Conservation (phyloP, 352 stramenopile species). For the Phytophthora fragariaefolia region DNA sequence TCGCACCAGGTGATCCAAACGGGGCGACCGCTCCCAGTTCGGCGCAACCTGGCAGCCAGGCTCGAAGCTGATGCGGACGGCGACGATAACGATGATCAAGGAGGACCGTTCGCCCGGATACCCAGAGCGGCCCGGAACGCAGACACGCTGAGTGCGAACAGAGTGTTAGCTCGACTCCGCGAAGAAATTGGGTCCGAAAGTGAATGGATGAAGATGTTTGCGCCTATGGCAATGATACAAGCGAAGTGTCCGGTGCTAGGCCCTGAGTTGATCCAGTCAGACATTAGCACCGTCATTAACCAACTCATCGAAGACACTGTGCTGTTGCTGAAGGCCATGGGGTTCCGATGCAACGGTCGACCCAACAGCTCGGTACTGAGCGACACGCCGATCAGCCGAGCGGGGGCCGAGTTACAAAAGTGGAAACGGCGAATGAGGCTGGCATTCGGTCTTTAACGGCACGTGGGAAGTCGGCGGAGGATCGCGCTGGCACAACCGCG, state of each 20-base stretch:
- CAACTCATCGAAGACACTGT: not conserved
- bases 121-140: not conserved
- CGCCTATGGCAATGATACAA: not conserved
- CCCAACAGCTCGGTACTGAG: not conserved
- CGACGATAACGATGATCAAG: no score
- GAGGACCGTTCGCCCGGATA: no score
- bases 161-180: not conserved
- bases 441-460: no score
- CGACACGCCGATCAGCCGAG: no score
- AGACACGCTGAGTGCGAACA: not conserved
- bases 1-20: not conserved
- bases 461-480: no score
- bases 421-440: no score
- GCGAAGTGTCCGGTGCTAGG: conserved; percentile 1
- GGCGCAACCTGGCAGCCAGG: no score
- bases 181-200: not conserved
- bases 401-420: no score
- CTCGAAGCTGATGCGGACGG: no score
- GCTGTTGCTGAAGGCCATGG: not conserved
- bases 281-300: not conserved
- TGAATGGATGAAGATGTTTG: not conserved
- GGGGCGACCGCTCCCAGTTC: no score
- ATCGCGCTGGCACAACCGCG: no score
- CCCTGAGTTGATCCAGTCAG: not conserved
- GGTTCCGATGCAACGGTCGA: not conserved